Conservation (phyloP, 1,139 yeast genomes). For the Sugiyamaella sp. region DNA sequence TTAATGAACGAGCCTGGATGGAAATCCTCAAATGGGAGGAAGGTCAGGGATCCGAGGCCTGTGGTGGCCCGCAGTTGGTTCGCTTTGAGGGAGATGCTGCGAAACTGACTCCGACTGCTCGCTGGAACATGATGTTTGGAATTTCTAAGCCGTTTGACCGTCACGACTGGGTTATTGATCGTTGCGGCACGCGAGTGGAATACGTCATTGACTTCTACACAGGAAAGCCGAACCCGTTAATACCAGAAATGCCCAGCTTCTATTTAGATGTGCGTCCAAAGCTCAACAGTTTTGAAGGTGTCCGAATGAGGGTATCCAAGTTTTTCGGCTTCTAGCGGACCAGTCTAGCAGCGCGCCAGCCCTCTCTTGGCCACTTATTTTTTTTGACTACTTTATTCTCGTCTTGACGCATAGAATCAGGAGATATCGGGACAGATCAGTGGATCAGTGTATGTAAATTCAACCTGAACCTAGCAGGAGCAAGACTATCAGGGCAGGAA, state of each 20-base stretch:
- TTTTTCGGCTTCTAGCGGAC: constrained; percentile 54
- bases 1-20: constrained; percentile 90
- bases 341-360: too few species aligned
- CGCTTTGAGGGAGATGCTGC: constrained; percentile 88
- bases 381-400: too few species aligned
- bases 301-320: constrained; percentile 63
- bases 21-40: constrained; percentile 86
- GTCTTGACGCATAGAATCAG: too few species aligned
- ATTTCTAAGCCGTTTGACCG: constrained; percentile 86
- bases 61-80: constrained; percentile 86
- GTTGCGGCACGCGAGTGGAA: constrained; percentile 83
- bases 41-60: constrained; percentile 53
- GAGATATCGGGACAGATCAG: too few species aligned
- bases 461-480: too few species aligned
- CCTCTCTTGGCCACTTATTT: too few species aligned
- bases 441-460: too few species aligned
- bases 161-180: constrained; percentile 91
- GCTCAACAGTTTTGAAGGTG: constrained; percentile 76
- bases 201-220: constrained; percentile 93
- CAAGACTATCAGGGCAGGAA: too few species aligned
- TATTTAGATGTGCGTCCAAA: constrained; percentile 92
- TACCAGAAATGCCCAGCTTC: constrained; percentile 59
- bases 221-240: constrained; percentile 55
- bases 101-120: constrained; percentile 86
- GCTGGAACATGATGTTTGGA: constrained; percentile 68